These are phyloP conservation scores for Clohesyomyces aquaticus DNA, from an alignment of 495 filamentous ascomycete species.

Conservation along the genomic window DNA sequence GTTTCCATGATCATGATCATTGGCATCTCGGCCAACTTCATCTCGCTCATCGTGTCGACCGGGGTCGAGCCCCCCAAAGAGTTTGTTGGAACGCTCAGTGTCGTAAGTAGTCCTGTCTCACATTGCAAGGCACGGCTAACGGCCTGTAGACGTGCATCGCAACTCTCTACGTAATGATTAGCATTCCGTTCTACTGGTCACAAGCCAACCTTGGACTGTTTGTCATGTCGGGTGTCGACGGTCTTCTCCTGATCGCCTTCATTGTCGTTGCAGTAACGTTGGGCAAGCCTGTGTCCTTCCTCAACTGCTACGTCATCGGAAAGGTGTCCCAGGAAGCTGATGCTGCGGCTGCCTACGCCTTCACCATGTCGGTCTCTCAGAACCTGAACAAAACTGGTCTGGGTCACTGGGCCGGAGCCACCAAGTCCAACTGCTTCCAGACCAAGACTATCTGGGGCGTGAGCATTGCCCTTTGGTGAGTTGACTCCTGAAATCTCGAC, in stretches of 20 bases:
- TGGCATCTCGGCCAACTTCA: constrained; percentile 80
- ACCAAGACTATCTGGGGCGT: constrained; percentile 91
- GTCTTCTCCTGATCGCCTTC: constrained; percentile 68
- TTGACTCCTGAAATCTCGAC: constrained; percentile 12
- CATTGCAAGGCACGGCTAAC: constrained; percentile 17
- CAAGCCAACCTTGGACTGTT: constrained; percentile 71
- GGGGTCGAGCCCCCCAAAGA: constrained; percentile 68
- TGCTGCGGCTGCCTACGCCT: constrained; percentile 47
- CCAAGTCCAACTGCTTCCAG: constrained; percentile 75
- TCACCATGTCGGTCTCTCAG: constrained; percentile 41
- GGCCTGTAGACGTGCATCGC: constrained; percentile 68
- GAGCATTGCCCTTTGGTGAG: constrained; percentile 75
- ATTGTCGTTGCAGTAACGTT: constrained; percentile 71
- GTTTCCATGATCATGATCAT: constrained; percentile 76
- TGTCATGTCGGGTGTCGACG: constrained; percentile 65
- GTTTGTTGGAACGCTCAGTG: constrained; percentile 74
- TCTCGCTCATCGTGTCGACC: constrained; percentile 70
- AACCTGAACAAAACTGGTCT: constrained; percentile 56
- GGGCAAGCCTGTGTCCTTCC: constrained; percentile 78
- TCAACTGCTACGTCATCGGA: constrained; percentile 64
- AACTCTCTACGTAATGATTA: constrained; percentile 74
- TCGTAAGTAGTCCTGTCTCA: constrained; percentile 61
- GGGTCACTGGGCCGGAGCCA: constrained; percentile 64
- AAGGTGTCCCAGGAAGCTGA: constrained; percentile 37
- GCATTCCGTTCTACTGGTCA: constrained; percentile 75